These are phyloP conservation scores for Penicillium sp. DNA, from an alignment of 2,329 filamentous ascomycete species.

Conservation along the genomic window DNA sequence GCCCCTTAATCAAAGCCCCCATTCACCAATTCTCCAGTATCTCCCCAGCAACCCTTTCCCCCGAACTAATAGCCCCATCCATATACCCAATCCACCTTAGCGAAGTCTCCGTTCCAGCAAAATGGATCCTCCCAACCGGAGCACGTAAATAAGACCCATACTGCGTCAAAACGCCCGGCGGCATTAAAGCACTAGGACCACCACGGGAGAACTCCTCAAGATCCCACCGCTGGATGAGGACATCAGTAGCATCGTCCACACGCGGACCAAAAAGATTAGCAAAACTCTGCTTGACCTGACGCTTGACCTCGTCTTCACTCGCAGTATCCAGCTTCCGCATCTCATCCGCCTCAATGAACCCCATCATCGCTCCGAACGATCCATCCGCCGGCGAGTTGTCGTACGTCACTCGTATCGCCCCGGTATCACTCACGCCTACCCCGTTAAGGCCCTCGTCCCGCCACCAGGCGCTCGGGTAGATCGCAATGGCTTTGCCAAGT, in stretches of 20 bases:
- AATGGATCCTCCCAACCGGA: slow-evolving; percentile 15
- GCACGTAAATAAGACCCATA: slow-evolving; percentile 14
- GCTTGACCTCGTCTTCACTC: slow-evolving; percentile 15
- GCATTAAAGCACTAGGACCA: slow-evolving; percentile 19
- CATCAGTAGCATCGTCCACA: slow-evolving; percentile 11
- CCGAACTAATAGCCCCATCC: slow-evolving; percentile 21
- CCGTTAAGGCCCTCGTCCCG: slow-evolving; percentile 15
- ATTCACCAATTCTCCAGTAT: background rate
- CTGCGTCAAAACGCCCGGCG: slow-evolving; percentile 15
- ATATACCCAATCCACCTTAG: slow-evolving; percentile 22
- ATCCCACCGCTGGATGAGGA: slow-evolving; percentile 22
- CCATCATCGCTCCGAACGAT: slow-evolving; percentile 21
- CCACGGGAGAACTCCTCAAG: slow-evolving; percentile 20
- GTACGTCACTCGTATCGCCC: slow-evolving; percentile 15
- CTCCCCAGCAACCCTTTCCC: slow-evolving; percentile 13
- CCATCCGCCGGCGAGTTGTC: slow-evolving; percentile 18
- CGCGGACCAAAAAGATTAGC: background rate
- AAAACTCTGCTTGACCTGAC: slow-evolving; percentile 5
- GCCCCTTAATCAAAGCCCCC: background rate
- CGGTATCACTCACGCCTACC: slow-evolving; percentile 14
- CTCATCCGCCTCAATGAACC: slow-evolving; percentile 23
- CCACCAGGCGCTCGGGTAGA: slow-evolving; percentile 17
- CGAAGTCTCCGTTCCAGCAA: slow-evolving; percentile 21
- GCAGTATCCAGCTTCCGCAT: slow-evolving; percentile 16
- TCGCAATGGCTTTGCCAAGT: slow-evolving; percentile 10